Percentiles rank a stretch among this genome's conserved stretches.
phyloP scores from a whole-genome alignment of 345 rosid species.

The Eucalyptus fibrosa region DNA sequence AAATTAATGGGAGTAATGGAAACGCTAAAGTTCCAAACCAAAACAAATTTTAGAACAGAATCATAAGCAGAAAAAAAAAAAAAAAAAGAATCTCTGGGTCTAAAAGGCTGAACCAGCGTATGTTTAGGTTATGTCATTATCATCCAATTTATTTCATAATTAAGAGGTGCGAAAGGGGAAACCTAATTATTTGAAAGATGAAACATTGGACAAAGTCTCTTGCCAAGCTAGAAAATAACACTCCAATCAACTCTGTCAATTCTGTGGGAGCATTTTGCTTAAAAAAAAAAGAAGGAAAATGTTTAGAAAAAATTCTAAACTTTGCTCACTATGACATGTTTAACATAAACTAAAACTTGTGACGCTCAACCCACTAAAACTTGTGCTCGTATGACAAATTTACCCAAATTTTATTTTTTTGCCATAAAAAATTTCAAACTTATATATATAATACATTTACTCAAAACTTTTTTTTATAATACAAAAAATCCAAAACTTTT shows the following conservation, averaged over 20 bases:
- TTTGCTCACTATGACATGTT: too few relatives aligned
- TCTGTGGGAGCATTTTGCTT: background rate
- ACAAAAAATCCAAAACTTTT: too few relatives aligned
- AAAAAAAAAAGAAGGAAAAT: too few relatives aligned
- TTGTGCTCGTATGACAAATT: fast-evolving
- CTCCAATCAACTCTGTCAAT: background rate
- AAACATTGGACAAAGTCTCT: background rate
- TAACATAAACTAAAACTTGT: too few relatives aligned
- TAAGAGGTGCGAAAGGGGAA: background rate
- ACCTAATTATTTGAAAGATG: background rate
- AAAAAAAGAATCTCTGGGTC: background rate
- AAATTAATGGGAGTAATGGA: background rate
- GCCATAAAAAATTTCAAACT: too few relatives aligned
- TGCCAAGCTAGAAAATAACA: background rate
- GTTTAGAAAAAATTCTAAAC: too few relatives aligned
- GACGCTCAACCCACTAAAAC: too few relatives aligned
- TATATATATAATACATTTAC: too few relatives aligned
- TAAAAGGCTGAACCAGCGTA: background rate
- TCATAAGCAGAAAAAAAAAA: background rate
- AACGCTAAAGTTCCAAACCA: background rate
- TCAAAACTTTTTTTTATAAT: too few relatives aligned
- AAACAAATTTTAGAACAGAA: background rate
- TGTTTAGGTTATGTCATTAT: background rate
- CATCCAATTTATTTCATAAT: background rate
- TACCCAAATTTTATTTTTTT: fast-evolving